Evolutionary conservation across 2,329 filamentous ascomycete genomes (phyloP).

Genomic region (Trichoderma sp.): DNA sequence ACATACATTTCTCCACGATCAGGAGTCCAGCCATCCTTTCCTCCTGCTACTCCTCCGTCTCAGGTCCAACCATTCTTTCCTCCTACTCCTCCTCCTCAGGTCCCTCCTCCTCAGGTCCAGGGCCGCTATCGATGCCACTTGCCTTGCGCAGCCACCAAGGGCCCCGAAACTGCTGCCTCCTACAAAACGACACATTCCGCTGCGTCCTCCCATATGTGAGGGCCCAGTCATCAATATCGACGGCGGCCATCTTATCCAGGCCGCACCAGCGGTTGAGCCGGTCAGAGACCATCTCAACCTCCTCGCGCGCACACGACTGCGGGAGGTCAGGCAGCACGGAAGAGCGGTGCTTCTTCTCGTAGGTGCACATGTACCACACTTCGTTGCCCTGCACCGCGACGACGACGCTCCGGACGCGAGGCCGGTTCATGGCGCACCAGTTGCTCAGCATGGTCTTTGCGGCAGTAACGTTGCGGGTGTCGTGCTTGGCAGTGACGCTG

Average conservation of each 20-base stretch:
- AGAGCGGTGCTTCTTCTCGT: not conserved
- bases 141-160: not conserved
- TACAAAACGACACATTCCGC: not conserved
- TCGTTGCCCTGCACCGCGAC: constrained; percentile 10
- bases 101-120: not conserved
- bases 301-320: not conserved
- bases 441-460: constrained; percentile 21
- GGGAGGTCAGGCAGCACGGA: not conserved
- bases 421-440: constrained; percentile 22
- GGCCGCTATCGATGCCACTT: not conserved
- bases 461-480: not conserved
- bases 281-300: not conserved
- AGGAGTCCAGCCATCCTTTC: not conserved
- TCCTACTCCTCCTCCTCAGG: not conserved
- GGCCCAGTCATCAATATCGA: not conserved
- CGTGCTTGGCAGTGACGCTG: not conserved
- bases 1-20: not conserved
- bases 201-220: not conserved
- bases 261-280: constrained; percentile 11
- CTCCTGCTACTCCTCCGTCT: too few relatives aligned
- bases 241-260: not conserved
- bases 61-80: not conserved
- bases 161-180: not conserved
- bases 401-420: not conserved
- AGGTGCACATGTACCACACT: constrained; percentile 23